Base-by-base conservation (phyloP, 2,329 filamentous ascomycete species). In the Talaromyces pinophilus region DNA sequence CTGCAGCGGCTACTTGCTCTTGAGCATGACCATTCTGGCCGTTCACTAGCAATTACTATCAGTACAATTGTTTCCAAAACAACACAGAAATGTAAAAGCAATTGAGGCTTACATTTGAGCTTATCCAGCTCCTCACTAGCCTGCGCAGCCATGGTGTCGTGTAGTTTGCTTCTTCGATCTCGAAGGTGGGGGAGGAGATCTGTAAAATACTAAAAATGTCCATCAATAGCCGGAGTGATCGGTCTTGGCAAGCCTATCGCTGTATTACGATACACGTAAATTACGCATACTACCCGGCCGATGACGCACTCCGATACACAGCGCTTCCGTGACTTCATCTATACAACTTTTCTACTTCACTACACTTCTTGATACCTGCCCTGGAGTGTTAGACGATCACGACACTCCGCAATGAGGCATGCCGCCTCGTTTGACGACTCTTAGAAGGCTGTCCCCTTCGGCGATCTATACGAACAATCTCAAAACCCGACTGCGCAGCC, bases 111-210 rank as follows among this genome's bases (percentile, higher is more conserved):
- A 81, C 79, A 68, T 70, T 76, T 74, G 70, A 81, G 74, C 73
- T 80, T 76, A 64, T 79, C 69, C 69, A 81, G 72, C 72, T 80
- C 77, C 63, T 79, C 76, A 62, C 72, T 76, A 71, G 75, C 72
- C 72, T 81, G 76, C 68, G 78, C 79, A 72, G 79, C 79, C 79
- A 81, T 81, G 64, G 65, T 77, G 71, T 70, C 64, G 59, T 69
- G 57, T 67, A n/a, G 59, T 42, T 42, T 44, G 59, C 54, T 50
- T 22, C 17, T 66, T 57, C 22, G 19, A 60, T 30, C 57, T 28
- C 42, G 25, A 60, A 71, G 70, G 63, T 63, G 66, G 65, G 60
- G 67, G 38, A 42, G 28, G 52, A 62, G 57, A 54, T 54, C 50
- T 33, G 25, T 33, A 54, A 54, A 66, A 62, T 46, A 44, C 22